Base-by-base conservation (phyloP, 305 asterid species). In the Fraxinus floribunda region DNA sequence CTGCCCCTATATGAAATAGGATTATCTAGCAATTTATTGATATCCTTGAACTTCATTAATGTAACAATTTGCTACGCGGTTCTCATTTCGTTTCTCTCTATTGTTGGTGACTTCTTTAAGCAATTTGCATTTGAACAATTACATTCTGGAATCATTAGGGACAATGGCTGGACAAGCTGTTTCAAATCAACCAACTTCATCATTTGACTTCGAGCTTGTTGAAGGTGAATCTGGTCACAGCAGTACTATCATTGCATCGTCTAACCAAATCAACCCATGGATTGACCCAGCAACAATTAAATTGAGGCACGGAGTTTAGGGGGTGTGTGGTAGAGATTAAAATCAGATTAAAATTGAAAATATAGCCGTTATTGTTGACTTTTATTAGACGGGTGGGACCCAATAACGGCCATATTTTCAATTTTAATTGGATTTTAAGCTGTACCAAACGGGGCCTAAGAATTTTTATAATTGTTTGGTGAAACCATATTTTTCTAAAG, bases 171-270 rank as follows among this genome's bases (percentile, higher is more conserved):
- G 94, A 79, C 87, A 92, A 86, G 92, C 80, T 83, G 86, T 84
- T 80, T 87, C 83, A 16, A 86, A 77, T 80, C 83, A 82, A 66
- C 86, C 91, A 75, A 80, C 72, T 36, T 81, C 95, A 66, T 87
- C 85, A 2, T 91, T 90, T 82, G 99, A 93, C 76, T 95, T 92
- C 76, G 98, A 90, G 90, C 85, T 95, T 29, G 93, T 95, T 79
- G 98, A 89, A 81, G 94, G 91, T 80, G 93, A 87, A 11, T 80
- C 91, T 46, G 92, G 89, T 46, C 88, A 85, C 30, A 82, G 83
- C 78, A 87, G 86, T 76, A 60, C 91, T 1, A 79, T 85, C 75
- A 78, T 81, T 68, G 90, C 89, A 78, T 85, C 96, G 8, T 85
- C 90, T 78, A 83, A 88, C 81, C 91, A 86, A 82, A 78, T 80